Base-by-base conservation (phyloP, 768 basidiomycete species). In the Udeniomyces megalosporus region DNA sequence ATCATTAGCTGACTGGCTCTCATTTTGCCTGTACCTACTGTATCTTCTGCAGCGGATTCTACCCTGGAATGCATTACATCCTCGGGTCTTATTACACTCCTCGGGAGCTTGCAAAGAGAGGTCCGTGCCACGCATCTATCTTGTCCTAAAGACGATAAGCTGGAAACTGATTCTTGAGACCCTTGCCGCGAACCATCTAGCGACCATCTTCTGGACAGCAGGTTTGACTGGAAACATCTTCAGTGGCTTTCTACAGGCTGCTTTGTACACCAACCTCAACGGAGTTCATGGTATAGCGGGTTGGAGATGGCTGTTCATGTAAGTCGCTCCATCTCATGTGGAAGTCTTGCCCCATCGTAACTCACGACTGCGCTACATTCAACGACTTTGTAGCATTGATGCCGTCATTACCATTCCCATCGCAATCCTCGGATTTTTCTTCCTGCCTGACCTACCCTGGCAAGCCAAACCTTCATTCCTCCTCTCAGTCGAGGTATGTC, bases 221-320 rank as follows among this genome's bases (percentile, higher is more conserved):
- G n/a, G n/a, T n/a, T n/a, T n/a, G n/a, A n/a, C 38, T 8, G 38
- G 38, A 4, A 83, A 82, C 8, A 71, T 84, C 81, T 84, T 84
- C 68, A 82, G 82, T 11, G 50, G 82, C 82, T 5, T 71, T 84
- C 26, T 74, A 84, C 11, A 82, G 83, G 71, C 82, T 79, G 3
- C 78, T 1, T 79, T 84, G 3, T 83, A 84, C 67, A 77, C 74
- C 79, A 58, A 60, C 14, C 46, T 67, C 22, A 38, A 66, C 24
- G 67, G 67, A 5, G 31, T 61, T 5, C 57, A 53, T 5, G 62
- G 65, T 4, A 38, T 66, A 0, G 31, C 34, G 1, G 67, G 67
- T 1, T 67, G 49, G 46, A 8, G 38, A 42, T 42, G 38, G 38
- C 38, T 42, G 8, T 42, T 42, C 38, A 42, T 42, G 38, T 42